These are phyloP conservation scores for Salvia miltiorrhiza DNA, from an alignment of 257 asterid genomes.

Conservation along the genomic window DNA sequence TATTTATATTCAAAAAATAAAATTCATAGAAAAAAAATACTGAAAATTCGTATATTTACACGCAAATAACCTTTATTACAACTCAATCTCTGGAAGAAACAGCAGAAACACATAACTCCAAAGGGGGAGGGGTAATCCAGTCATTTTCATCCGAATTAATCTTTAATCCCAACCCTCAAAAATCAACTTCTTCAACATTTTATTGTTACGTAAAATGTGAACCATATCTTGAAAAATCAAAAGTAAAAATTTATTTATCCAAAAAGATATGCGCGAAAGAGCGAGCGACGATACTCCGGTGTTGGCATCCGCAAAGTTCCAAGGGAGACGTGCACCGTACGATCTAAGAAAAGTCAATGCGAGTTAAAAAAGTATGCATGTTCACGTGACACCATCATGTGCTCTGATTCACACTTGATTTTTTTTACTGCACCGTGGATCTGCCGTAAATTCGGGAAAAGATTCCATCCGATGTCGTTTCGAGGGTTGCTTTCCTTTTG, in stretches of 20 bases:
- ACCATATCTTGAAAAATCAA: background rate
- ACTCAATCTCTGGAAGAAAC: no score
- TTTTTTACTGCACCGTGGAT: background rate
- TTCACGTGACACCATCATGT: background rate
- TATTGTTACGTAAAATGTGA: background rate
- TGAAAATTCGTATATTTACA: no score
- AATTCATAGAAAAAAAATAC: no score
- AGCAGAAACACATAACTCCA: no score
- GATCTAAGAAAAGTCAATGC: no score
- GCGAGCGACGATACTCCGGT: no score
- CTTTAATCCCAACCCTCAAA: background rate
- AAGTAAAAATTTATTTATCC: background rate
- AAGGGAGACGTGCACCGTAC: no score
- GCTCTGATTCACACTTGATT: background rate
- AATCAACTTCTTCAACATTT: background rate
- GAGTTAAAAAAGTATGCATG: no score
- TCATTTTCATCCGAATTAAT: background rate
- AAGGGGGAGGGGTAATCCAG: background rate
- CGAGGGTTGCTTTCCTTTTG: background rate
- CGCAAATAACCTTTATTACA: no score
- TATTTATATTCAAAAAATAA: no score
- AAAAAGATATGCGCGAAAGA: no score
- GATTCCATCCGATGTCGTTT: slow-evolving; percentile 15
- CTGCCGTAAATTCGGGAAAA: slow-evolving; percentile 5
- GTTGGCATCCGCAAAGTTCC: no score